Evolutionary conservation across 495 filamentous ascomycete genomes (phyloP).

Genomic region (Aspergillus haitiensis): DNA sequence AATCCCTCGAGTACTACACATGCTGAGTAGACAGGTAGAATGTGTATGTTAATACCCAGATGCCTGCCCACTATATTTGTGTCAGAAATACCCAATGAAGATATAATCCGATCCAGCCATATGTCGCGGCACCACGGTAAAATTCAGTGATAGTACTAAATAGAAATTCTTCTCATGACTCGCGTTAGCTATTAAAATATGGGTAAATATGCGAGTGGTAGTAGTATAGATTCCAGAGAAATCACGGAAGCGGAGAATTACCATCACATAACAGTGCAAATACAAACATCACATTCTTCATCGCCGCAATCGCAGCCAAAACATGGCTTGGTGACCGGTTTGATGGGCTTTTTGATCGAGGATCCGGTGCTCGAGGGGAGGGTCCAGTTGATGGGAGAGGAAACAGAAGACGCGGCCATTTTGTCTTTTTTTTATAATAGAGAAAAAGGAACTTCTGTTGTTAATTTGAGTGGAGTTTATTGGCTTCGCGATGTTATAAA

Average conservation of each 20-base stretch:
- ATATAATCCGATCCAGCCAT: no score
- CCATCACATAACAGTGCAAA: conserved; percentile 47
- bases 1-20: no score
- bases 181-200: no score
- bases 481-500: neutral
- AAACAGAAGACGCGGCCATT: conserved; percentile 24
- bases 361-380: conserved; percentile 37
- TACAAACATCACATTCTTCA: conserved; percentile 47
- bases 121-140: no score
- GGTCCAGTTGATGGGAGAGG: conserved; percentile 31
- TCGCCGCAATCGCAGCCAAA: conserved; percentile 49
- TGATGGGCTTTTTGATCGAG: conserved; percentile 44
- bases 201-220: no score
- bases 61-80: no score
- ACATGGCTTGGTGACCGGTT: conserved; percentile 45
- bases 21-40: no score
- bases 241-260: neutral
- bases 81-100: no score
- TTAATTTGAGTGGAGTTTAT: neutral
- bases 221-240: neutral
- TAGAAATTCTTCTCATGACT: no score
- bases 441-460: neutral
- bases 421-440: neutral
- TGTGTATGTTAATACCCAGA: no score
- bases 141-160: no score